Evolutionary conservation across 805 yeast species (phyloP).

Genomic region (Yamadazyma insecticola): DNA sequence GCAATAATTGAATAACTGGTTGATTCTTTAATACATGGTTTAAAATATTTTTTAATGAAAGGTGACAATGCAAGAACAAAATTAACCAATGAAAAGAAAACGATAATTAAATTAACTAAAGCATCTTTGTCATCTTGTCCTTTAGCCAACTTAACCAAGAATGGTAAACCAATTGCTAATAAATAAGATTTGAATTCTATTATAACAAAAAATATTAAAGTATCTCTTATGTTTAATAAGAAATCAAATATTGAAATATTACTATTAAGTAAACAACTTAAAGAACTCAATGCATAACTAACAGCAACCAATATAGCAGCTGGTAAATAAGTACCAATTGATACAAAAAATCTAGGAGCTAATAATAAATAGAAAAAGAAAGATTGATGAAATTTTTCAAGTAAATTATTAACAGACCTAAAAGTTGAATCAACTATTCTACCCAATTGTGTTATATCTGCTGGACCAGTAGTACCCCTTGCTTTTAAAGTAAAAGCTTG

Average conservation of each 20-base stretch:
- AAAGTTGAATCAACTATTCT: conserved; percentile 83
- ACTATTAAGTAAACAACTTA: conserved; percentile 49
- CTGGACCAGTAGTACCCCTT: conserved; percentile 48
- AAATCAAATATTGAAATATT: conserved; percentile 20
- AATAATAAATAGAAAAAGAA: conserved; percentile 87
- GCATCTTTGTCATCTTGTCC: conserved; percentile 10
- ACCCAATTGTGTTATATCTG: conserved; percentile 88
- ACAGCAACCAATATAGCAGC: conserved; percentile 70
- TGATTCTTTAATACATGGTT: conserved; percentile 14
- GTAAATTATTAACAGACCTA: conserved; percentile 83
- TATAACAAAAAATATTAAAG: conserved; percentile 23
- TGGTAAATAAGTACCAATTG: conserved; percentile 91
- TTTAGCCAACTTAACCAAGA: conserved; percentile 9
- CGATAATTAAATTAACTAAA: conserved; percentile 13
- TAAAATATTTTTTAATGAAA: conserved; percentile 3
- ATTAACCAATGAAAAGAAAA: conserved; percentile 12
- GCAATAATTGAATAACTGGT: conserved; percentile 32
- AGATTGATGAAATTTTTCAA: conserved; percentile 96
- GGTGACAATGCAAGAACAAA: conserved; percentile 14
- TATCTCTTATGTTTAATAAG: conserved; percentile 17
- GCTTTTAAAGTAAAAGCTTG: conserved; percentile 85
- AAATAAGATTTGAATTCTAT: conserved; percentile 21
- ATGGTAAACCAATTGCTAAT: conserved; percentile 24
- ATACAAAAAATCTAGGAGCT: conserved; percentile 75
- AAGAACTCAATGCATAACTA: conserved; percentile 64